Conservation (phyloP, 305 asterid species). For the Fraxinus angustifolia region DNA sequence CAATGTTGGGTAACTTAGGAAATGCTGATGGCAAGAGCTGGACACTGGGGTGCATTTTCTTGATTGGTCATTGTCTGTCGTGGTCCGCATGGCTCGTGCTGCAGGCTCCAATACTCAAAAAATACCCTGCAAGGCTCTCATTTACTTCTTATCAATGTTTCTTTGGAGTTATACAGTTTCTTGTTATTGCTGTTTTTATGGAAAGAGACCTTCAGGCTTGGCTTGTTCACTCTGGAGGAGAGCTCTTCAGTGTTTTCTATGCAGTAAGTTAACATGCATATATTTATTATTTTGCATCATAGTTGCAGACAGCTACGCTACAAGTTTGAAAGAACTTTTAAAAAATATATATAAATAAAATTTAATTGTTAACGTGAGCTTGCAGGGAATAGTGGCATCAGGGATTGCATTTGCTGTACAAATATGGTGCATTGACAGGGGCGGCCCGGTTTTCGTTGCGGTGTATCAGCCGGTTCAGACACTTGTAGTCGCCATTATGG, state of each 20-base stretch:
- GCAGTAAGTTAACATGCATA: conserved; percentile 46
- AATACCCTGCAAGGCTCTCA: conserved; percentile 19
- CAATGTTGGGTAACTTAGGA: conserved; percentile 36
- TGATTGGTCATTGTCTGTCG: neutral
- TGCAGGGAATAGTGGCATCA: conserved; percentile 96
- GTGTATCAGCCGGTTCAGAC: conserved; percentile 99
- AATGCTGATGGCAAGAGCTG: conserved; percentile 42
- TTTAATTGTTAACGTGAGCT: neutral
- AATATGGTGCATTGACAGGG: conserved; percentile 98
- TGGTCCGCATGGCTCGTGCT: conserved; percentile 98
- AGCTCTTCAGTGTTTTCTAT: conserved; percentile 89
- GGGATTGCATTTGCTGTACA: conserved; percentile 99
- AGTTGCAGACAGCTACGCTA: neutral
- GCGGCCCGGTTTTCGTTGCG: conserved; percentile 98
- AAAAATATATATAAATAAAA: neutral
- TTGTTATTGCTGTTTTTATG: conserved; percentile 65
- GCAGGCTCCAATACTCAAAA: conserved; percentile 80
- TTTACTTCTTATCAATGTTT: conserved; percentile 87
- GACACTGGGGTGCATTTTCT: too few relatives aligned
- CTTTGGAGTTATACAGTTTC: conserved; percentile 84
- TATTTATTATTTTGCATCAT: neutral
- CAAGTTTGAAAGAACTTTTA: neutral
- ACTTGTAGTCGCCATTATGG: conserved; percentile 84
- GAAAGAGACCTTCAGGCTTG: conserved; percentile 82
- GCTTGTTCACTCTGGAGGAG: conserved; percentile 81